These are phyloP conservation scores for Dioscorea alata DNA, from an alignment of 106 monocot species.

Conservation along the genomic window DNA sequence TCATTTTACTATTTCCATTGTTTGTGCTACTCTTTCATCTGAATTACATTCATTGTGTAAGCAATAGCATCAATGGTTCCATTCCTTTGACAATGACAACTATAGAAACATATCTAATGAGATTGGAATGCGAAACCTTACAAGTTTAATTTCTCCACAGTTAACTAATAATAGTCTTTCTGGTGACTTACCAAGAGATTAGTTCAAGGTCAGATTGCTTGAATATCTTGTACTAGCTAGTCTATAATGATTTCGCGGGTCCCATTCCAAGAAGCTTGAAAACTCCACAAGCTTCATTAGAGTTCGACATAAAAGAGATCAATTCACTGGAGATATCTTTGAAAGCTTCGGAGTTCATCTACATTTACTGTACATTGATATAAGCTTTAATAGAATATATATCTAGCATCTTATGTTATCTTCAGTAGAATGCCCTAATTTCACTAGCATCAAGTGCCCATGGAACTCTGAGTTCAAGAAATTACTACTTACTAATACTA, in stretches of 20 bases:
- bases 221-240: neutral
- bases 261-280: constrained; percentile 1
- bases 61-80: too few relatives aligned
- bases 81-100: too few relatives aligned
- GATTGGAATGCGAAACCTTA: constrained; percentile 1
- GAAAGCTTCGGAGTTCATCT: neutral
- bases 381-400: constrained; percentile 5
- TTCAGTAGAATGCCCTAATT: neutral
- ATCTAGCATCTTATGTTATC: neutral
- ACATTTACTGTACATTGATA: neutral
- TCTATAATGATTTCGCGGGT: neutral
- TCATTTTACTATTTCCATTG: too few relatives aligned
- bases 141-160: neutral
- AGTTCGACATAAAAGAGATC: neutral
- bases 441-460: neutral
- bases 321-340: constrained; percentile 1
- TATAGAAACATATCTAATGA: too few relatives aligned
- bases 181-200: constrained; percentile 1
- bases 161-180: neutral
- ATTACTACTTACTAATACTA: neutral
- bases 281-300: constrained; percentile 2
- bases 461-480: neutral
- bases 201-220: too few relatives aligned
- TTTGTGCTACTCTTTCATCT: too few relatives aligned
- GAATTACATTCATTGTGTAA: too few relatives aligned